phyloP scores from a whole-genome alignment of 495 filamentous ascomycete species.

The Daldinia decipiens region DNA sequence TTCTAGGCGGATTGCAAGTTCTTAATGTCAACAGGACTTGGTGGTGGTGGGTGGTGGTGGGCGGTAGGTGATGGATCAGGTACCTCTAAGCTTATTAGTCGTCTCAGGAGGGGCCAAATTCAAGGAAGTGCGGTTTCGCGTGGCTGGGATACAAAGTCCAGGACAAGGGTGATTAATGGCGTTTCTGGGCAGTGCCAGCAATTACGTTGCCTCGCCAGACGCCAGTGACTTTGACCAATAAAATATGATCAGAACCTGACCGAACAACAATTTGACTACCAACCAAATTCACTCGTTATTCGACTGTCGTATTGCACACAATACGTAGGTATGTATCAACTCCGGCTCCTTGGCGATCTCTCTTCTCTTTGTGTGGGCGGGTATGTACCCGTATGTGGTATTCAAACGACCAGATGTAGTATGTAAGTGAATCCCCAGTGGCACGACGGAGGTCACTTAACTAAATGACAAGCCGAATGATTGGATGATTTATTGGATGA shows the following conservation, averaged over 20 bases:
- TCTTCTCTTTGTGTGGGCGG: slow-evolving; percentile 33
- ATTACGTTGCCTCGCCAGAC: slow-evolving; percentile 39
- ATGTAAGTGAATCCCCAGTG: slow-evolving; percentile 13
- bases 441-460: slow-evolving; percentile 11
- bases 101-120: slow-evolving; percentile 42
- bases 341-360: slow-evolving; percentile 42
- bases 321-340: slow-evolving; percentile 41
- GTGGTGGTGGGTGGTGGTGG: not conserved
- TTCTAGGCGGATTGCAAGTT: slow-evolving; percentile 44
- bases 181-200: slow-evolving; percentile 31
- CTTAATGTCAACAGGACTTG: slow-evolving; percentile 3
- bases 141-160: slow-evolving; percentile 34
- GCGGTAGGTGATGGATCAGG: slow-evolving; percentile 21
- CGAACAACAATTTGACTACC: slow-evolving; percentile 23
- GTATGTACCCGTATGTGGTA: slow-evolving; percentile 15
- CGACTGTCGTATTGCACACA: slow-evolving; percentile 34
- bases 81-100: slow-evolving; percentile 40
- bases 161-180: slow-evolving; percentile 33
- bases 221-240: slow-evolving; percentile 25
- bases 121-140: slow-evolving; percentile 41
- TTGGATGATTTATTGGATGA: slow-evolving; percentile 24
- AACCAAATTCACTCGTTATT: slow-evolving; percentile 20
- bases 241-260: slow-evolving; percentile 25
- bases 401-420: slow-evolving; percentile 18
- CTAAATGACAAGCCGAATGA: slow-evolving; percentile 14